phyloP scores from a whole-genome alignment of 345 rosid species.

The Turritis glabra region DNA sequence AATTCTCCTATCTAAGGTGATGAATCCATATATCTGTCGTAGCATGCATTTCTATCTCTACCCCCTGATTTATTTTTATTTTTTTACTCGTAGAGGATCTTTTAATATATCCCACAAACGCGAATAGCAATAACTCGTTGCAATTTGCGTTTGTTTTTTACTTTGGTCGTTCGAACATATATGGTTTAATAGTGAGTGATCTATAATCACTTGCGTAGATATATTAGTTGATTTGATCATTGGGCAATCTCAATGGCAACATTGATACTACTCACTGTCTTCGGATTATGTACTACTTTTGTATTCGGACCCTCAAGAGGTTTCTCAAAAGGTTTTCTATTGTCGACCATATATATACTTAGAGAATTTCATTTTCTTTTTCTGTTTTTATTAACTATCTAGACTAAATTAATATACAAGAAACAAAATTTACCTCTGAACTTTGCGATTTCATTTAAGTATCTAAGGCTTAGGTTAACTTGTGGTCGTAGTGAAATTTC shows the following conservation, averaged over 20 bases:
- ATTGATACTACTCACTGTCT: neutral
- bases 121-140: slow-evolving; percentile 1
- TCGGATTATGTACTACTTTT: slow-evolving; percentile 15
- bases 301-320: neutral
- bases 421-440: neutral
- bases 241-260: neutral
- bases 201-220: slow-evolving; percentile 13
- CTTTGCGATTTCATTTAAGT: neutral
- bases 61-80: neutral
- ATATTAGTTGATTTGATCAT: neutral
- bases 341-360: neutral
- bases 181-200: slow-evolving; percentile 16
- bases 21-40: neutral
- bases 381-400: neutral
- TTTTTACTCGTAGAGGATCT: neutral
- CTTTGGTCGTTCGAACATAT: slow-evolving; percentile 16
- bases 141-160: neutral
- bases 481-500: neutral
- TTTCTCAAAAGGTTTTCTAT: neutral
- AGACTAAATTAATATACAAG: neutral
- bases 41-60: neutral
- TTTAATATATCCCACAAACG: neutral
- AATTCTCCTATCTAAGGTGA: neutral
- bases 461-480: neutral
- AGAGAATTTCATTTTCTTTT: neutral